These are phyloP conservation scores for Aurinia saxatilis DNA, from an alignment of 345 rosid species.

Conservation along the genomic window DNA sequence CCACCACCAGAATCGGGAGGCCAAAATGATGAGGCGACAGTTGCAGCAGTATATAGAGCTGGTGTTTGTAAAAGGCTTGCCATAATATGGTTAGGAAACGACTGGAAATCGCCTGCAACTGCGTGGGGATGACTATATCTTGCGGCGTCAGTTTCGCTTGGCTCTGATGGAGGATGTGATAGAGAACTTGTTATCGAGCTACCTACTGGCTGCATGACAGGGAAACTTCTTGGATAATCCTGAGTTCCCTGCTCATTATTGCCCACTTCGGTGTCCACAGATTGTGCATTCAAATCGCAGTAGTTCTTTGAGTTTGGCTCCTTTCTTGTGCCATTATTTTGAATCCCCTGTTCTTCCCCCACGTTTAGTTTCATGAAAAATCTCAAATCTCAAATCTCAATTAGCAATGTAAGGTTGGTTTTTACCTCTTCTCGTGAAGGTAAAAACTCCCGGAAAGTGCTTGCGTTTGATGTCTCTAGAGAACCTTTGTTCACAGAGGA, in stretches of 20 bases:
- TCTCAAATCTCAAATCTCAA: constrained; percentile 29
- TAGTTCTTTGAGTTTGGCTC: constrained; percentile 34
- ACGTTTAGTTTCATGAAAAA: constrained; percentile 23
- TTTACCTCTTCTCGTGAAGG: constrained; percentile 49
- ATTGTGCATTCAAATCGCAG: constrained; percentile 32
- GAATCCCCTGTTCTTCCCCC: constrained; percentile 32
- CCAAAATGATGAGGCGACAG: constrained; percentile 72
- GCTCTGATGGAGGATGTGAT: constrained; percentile 37
- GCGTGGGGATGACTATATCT: constrained; percentile 34
- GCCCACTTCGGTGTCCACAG: constrained; percentile 12
- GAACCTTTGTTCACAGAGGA: constrained; percentile 47
- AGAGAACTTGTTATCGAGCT: constrained; percentile 39
- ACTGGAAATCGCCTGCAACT: constrained; percentile 44
- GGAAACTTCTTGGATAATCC: constrained; percentile 53
- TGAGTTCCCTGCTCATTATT: constrained; percentile 39
- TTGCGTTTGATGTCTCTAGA: constrained; percentile 36
- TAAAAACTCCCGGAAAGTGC: constrained; percentile 54
- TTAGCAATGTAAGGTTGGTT: constrained; percentile 27
- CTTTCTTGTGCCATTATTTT: constrained; percentile 41
- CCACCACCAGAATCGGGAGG: constrained; percentile 18
- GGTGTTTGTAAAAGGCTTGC: constrained; percentile 79
- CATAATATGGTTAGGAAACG: constrained; percentile 64
- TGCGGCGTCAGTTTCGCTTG: constrained; percentile 38
- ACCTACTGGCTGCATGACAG: constrained; percentile 53
- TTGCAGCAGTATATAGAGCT: constrained; percentile 77